Evolutionary conservation across 495 filamentous ascomycete species (phyloP).

Genomic region (Penicillium tannophilum): DNA sequence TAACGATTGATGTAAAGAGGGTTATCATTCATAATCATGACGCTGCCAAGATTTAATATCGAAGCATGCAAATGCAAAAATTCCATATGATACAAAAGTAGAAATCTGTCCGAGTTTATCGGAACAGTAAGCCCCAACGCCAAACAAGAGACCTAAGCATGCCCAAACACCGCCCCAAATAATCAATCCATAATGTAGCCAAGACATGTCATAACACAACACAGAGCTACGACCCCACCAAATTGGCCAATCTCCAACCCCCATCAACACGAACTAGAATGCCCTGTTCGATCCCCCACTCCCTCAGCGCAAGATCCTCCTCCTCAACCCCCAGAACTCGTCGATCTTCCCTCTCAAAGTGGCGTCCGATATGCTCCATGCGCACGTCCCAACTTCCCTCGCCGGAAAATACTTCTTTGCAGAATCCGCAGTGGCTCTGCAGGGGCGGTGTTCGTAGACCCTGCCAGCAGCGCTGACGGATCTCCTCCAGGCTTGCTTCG

Average conservation of each 20-base stretch:
- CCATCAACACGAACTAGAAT: slow-evolving; percentile 35
- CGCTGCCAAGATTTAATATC: background rate
- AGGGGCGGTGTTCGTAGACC: slow-evolving; percentile 62
- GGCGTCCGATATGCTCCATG: slow-evolving; percentile 90
- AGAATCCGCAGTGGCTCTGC: slow-evolving; percentile 69
- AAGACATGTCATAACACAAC: background rate
- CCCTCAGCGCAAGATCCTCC: slow-evolving; percentile 50
- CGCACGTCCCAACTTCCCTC: slow-evolving; percentile 72
- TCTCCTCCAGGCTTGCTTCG: slow-evolving; percentile 33
- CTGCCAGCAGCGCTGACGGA: slow-evolving; percentile 56
- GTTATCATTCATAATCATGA: background rate
- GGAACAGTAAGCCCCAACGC: too few relatives aligned
- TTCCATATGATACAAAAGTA: too few relatives aligned
- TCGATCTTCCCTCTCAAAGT: slow-evolving; percentile 60
- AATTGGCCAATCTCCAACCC: slow-evolving; percentile 10
- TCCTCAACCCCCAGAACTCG: slow-evolving; percentile 26
- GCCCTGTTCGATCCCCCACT: slow-evolving; percentile 55
- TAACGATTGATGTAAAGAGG: too few relatives aligned
- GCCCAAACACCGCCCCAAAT: background rate
- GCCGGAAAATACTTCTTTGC: slow-evolving; percentile 61
- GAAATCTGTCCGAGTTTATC: too few relatives aligned
- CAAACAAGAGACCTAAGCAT: too few relatives aligned
- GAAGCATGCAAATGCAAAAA: background rate
- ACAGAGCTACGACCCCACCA: background rate
- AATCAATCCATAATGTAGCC: background rate